These are phyloP conservation scores for Collybia sp. DNA, from an alignment of 768 basidiomycete genomes.

Conservation along the genomic window DNA sequence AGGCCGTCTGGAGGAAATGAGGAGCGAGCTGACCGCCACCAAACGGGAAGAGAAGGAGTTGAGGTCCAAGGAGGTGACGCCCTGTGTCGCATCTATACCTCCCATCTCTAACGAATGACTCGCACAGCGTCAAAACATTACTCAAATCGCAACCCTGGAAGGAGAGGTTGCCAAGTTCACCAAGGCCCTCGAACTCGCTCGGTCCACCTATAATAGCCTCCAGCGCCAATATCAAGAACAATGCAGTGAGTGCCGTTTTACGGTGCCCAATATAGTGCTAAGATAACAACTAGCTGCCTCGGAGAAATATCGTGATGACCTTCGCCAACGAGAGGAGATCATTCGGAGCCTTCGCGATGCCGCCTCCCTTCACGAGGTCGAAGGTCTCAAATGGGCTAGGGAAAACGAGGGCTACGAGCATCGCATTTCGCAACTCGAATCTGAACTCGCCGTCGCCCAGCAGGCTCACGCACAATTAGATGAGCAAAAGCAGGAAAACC, in stretches of 20 bases:
- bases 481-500: slow-evolving; percentile 92
- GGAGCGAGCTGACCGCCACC: slow-evolving; percentile 69
- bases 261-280: neutral
- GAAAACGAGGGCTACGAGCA: slow-evolving; percentile 73
- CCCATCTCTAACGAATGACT: neutral
- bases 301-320: slow-evolving; percentile 70
- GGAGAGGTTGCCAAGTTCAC: slow-evolving; percentile 74
- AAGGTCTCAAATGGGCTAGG: slow-evolving; percentile 58
- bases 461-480: slow-evolving; percentile 74
- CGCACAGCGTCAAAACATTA: slow-evolving; percentile 53
- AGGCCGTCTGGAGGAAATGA: slow-evolving; percentile 68
- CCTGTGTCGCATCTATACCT: neutral
- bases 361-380: slow-evolving; percentile 55
- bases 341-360: slow-evolving; percentile 63
- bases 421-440: slow-evolving; percentile 64
- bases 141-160: slow-evolving; percentile 69
- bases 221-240: slow-evolving; percentile 91
- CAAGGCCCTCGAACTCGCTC: slow-evolving; percentile 69
- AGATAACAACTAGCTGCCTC: slow-evolving; percentile 52
- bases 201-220: slow-evolving; percentile 67
- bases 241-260: slow-evolving; percentile 48
- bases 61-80: slow-evolving; percentile 73
- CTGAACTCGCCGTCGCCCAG: slow-evolving; percentile 65
- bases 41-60: slow-evolving; percentile 94
- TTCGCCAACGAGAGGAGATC: slow-evolving; percentile 72